Evolutionary conservation across 2,329 filamentous ascomycete species (phyloP), one percentile per base, ranked within the genome.

Genomic region (Ramularia endophylla): DNA sequence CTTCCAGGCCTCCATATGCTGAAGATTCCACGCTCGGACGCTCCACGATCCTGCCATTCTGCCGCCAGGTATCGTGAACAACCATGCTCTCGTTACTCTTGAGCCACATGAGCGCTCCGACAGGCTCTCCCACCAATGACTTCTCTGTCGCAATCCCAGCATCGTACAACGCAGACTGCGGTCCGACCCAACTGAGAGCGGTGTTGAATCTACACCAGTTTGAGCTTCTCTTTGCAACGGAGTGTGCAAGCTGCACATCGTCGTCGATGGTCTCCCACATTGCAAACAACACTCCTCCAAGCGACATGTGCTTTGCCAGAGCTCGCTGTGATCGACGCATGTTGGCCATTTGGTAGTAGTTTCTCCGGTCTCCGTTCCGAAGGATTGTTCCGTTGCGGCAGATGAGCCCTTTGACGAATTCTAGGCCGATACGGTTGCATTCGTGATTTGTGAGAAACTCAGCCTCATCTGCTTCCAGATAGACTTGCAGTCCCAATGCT

Each of bases 181-280:
- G 44, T 4, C 67, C 67, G 36, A 71, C 68, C 67, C 67, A 73
- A 5, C 62, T 58, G 5, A 71, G 56, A 4, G 61, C 63, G 43
- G 63, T 70, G 51, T 71, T 69, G 48, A 70, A 73, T 18, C 63
- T 63, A 47, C 65, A 69, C 70, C 70, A 73, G 20, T 65, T 61
- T 33, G 66, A 62, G 20, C 64, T 67, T 33, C 70, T 55, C 43
- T 65, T 65, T 12, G 68, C 49, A 7, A 71, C 62, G 0, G 68
- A 65, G 48, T 71, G 68, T 2, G 63, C 57, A 11, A 67, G 25
- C 3, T 50, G 28, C 4, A 60, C 61, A 25, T 61, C 47, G 39
- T 72, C 58, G 22, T 69, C 62, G 8, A 70, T 44, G 0, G 66
- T 69, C 39, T 73, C 69, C 68, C 69, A 72, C 5, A 63, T 60